These are phyloP conservation scores for Camelina laxa DNA, from an alignment of 345 rosid genomes.

Conservation along the genomic window DNA sequence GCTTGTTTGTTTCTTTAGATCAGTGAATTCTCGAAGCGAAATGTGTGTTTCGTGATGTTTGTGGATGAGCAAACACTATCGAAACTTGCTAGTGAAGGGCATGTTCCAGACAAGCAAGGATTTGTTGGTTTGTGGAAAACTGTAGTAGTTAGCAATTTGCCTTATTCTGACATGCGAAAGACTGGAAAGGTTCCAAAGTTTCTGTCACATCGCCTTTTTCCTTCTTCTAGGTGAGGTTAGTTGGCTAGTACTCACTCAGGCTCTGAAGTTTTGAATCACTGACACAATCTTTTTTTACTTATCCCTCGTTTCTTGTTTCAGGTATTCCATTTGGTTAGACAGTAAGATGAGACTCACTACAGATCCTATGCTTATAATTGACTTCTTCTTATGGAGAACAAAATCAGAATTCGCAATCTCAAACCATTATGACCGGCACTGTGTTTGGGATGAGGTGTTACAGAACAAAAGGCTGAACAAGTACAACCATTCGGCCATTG, in stretches of 20 bases:
- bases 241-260: constrained; percentile 37
- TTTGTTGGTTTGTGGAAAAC: constrained; percentile 84
- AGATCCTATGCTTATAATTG: constrained; percentile 83
- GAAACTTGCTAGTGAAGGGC: constrained; percentile 74
- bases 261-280: constrained; percentile 26
- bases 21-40: constrained; percentile 79
- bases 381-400: constrained; percentile 82
- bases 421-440: constrained; percentile 91
- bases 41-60: constrained; percentile 89
- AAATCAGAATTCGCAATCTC: constrained; percentile 92
- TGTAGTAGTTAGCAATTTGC: constrained; percentile 75
- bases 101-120: constrained; percentile 72
- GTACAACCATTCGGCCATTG: constrained; percentile 75
- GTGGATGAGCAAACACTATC: constrained; percentile 85
- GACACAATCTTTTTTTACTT: not conserved
- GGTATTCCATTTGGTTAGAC: constrained; percentile 96
- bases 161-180: constrained; percentile 79
- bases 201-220: constrained; percentile 90
- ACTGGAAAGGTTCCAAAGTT: constrained; percentile 96
- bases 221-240: constrained; percentile 76
- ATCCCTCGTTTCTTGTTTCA: constrained; percentile 38
- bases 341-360: constrained; percentile 87
- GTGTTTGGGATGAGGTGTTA: constrained; percentile 94
- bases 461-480: constrained; percentile 84
- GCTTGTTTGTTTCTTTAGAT: constrained; percentile 57